Base-by-base conservation (phyloP, 2,329 filamentous ascomycete species). In the Colletotrichum agaves region DNA sequence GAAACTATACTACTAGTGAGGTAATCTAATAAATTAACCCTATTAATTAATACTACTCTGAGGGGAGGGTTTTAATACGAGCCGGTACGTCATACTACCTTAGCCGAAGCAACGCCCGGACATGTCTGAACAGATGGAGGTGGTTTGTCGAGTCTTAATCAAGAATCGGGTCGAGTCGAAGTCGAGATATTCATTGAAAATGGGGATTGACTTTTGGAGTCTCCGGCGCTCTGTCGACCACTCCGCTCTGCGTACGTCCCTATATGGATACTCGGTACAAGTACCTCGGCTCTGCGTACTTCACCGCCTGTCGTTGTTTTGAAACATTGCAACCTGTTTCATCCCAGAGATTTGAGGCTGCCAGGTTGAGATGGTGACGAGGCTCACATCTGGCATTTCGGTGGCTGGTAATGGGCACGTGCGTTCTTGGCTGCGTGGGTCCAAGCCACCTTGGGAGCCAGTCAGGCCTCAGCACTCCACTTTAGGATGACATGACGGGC, bases 271-370 rank as follows among this genome's bases (percentile, higher is more conserved):
- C n/a, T n/a, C n/a, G n/a, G n/a, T n/a, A n/a, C n/a, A n/a, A n/a
- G 33, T 46, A 49, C 11, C 60, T 46, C 35, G 19, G 19, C 21
- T 12, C 35, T 17, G 23, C 33, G 33, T 46, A 49, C 11, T 53
- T 68, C 19, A 65, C 65, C 49, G 46, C 59, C 55, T 68, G 33
- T 21, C 17, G 17, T 65, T 68, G 65, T 60, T 68, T 65, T 55
- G 47, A 68, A 68, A 68, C 65, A 68, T 68, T 68, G 46, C 41
- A 59, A 5, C 17, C 37, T 60, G 65, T 68, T 68, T 68, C 61
- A 65, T 65, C 61, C 11, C 41, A 60, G 55, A 55, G 17, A 49
- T 60, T 68, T 47, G 35, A 15, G 13, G 35, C 35, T 23, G 23
- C 35, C 49, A 58, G 39, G 50, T 3, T 10, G 35, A 44, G 11